Percentiles rank a stretch among this genome's conserved stretches.
Conservation (phyloP, 768 basidiomycete species). For the Pluteus cervinus region DNA sequence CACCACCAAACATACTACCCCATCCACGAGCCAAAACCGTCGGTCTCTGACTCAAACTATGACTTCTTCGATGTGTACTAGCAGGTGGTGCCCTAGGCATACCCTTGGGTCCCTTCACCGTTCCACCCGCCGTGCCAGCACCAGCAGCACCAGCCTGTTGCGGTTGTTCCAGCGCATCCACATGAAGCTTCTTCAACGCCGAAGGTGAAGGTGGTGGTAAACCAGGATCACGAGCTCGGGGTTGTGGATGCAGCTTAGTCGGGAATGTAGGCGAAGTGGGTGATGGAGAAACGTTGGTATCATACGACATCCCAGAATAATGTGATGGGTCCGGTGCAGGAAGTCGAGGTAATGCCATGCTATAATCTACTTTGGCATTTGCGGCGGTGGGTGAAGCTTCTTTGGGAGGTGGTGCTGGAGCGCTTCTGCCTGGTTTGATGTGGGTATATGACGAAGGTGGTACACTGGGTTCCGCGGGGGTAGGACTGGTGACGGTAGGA, state of each 20-base stretch:
- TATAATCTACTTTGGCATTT: slow-evolving; percentile 58
- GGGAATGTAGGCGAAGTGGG: slow-evolving; percentile 57
- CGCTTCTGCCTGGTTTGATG: slow-evolving; percentile 18
- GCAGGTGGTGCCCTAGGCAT: slow-evolving; percentile 69
- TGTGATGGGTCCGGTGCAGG: slow-evolving; percentile 80
- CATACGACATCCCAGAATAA: slow-evolving; percentile 79
- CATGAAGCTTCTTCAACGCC: slow-evolving; percentile 14
- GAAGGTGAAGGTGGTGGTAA: slow-evolving; percentile 38
- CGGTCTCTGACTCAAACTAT: slow-evolving; percentile 78
- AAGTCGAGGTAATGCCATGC: slow-evolving; percentile 75
- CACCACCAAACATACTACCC: slow-evolving; percentile 53
- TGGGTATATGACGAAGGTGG: slow-evolving; percentile 5
- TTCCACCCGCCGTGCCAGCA: no score
- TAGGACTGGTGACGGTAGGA: neutral
- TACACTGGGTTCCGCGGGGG: slow-evolving; percentile 3
- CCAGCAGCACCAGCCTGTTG: slow-evolving; percentile 18
- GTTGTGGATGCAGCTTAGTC: slow-evolving; percentile 50
- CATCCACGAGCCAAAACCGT: slow-evolving; percentile 43
- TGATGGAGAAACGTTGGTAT: slow-evolving; percentile 47
- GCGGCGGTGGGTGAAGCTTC: slow-evolving; percentile 17
- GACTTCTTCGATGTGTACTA: slow-evolving; percentile 75
- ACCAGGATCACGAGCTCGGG: slow-evolving; percentile 64
- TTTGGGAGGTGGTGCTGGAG: slow-evolving; percentile 20
- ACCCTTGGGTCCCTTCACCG: no score
- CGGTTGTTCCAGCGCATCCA: slow-evolving; percentile 24